phyloP scores from a whole-genome alignment of 1,284 basidiomycete genomes.

The Leccinum solheimii region DNA sequence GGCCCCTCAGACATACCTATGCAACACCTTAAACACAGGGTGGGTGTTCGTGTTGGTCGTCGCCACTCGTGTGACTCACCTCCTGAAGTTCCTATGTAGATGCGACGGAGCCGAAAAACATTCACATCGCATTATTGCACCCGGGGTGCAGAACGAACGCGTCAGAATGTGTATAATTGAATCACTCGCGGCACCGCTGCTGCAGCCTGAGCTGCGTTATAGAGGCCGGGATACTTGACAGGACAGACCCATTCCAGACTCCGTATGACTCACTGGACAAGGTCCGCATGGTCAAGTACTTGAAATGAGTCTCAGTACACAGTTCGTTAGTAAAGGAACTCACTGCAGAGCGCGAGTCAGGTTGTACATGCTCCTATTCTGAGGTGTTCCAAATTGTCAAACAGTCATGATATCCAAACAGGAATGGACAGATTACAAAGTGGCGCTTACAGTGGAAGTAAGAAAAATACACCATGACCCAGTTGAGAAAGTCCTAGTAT shows the following conservation, averaged over 20 bases:
- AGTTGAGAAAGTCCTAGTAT: background rate
- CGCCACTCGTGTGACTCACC: conserved; percentile 17
- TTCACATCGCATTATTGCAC: background rate
- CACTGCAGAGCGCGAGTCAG: conserved; percentile 2
- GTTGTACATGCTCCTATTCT: no score
- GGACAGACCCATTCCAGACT: background rate
- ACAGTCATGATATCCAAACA: background rate
- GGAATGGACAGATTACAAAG: conserved; percentile 3
- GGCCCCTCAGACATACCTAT: background rate
- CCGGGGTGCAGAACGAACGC: background rate
- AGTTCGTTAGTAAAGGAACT: no score
- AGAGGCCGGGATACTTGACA: background rate
- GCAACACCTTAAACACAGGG: conserved; percentile 15
- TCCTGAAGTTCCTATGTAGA: background rate
- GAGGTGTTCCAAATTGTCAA: background rate
- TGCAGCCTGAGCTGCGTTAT: background rate
- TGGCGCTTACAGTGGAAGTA: background rate
- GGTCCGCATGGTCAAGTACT: background rate
- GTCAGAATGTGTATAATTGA: background rate
- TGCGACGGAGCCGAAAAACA: conserved; percentile 14
- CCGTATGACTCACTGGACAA: background rate
- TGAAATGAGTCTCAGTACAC: no score
- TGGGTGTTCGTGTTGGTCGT: background rate
- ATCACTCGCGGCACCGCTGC: background rate
- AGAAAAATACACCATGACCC: background rate